Base-by-base conservation (phyloP, 176 grass and related monocot species). In the Rhynchospora pubera region DNA sequence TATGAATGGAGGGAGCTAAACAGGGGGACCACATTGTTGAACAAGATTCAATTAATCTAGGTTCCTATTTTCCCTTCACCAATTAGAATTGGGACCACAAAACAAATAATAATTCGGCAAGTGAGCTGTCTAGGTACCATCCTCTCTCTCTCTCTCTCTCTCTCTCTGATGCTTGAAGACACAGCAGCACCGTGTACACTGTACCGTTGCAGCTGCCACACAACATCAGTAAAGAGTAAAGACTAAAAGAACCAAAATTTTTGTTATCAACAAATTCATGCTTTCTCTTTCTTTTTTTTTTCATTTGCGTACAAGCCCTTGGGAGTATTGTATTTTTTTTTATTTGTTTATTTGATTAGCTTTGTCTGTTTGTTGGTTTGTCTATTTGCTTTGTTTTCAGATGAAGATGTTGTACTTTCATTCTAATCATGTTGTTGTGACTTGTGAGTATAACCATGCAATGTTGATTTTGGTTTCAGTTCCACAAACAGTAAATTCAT, bases 41-140 rank as follows among this genome's bases (percentile, higher is more conserved):
- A 67, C 23, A 62, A 65, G 62, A 82, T 82, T 82, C 45, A 82
- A 46, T 82, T 52, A 67, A 82, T 52, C 12, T 67, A 82, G 79
- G 79, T 28, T 82, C 13, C 46, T 82, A 21, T 63, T 80, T 80
- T 22, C 34, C 62, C 10, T 63, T 47, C n/a, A 48, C 11, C n/a
- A 80, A 62, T 82, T 50, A 22, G 58, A 67, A 19, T 30, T 52
- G 79, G 79, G 79, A 65, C 79, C 79, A 82, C 79, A 62, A 28
- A 28, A 7, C 9, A 67, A 82, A 82, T 51, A 82, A 82, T 82
- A 82, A 63, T 67, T 66, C 6, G 59, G 43, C 24, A 77, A 67
- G 59, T 82, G 61, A 82, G 79, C 79, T 82, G 78, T 59, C 57
- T 80, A 13, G 24, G 23, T 80, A 46, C 78, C 53, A 18, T 63